Conservation (phyloP, 2,329 filamentous ascomycete genomes). For the Sporothrix luriei region DNA sequence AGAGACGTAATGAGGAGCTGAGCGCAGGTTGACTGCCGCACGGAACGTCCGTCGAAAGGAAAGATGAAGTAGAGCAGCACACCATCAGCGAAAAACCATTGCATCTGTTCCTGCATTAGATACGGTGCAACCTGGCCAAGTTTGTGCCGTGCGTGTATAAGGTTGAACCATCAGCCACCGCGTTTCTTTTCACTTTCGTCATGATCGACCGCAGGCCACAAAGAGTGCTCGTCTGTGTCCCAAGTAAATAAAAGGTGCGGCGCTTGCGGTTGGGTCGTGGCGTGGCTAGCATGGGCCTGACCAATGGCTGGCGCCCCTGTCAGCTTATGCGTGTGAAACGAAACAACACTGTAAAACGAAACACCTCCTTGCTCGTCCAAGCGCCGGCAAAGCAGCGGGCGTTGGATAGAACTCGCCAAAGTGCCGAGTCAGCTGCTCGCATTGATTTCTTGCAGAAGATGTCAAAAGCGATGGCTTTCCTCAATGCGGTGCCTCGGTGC, state of each 20-base stretch:
- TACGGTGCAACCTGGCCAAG: neutral
- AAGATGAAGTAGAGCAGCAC: neutral
- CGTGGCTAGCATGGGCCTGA: neutral
- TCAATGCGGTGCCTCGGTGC: neutral
- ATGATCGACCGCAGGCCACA: neutral
- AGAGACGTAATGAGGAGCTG: no score
- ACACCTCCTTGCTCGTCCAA: conserved; percentile 4
- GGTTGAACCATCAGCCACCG: neutral
- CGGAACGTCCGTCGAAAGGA: no score
- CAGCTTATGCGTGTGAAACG: conserved; percentile 24
- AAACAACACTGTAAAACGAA: conserved; percentile 17
- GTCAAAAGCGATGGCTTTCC: neutral
- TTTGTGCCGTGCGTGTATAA: neutral
- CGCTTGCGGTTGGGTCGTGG: conserved; percentile 4
- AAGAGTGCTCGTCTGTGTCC: neutral
- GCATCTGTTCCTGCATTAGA: conserved; percentile 25
- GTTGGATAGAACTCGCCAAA: neutral
- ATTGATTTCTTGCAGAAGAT: neutral
- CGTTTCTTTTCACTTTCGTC: neutral
- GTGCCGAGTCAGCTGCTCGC: conserved; percentile 16
- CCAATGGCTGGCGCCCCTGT: conserved; percentile 17
- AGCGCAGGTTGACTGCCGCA: neutral
- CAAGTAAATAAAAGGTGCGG: conserved; percentile 14
- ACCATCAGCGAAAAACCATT: neutral
- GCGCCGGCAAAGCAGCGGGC: conserved; percentile 13